These are phyloP conservation scores for Annulohypoxylon nitens DNA, from an alignment of 495 filamentous ascomycete genomes.

Conservation along the genomic window DNA sequence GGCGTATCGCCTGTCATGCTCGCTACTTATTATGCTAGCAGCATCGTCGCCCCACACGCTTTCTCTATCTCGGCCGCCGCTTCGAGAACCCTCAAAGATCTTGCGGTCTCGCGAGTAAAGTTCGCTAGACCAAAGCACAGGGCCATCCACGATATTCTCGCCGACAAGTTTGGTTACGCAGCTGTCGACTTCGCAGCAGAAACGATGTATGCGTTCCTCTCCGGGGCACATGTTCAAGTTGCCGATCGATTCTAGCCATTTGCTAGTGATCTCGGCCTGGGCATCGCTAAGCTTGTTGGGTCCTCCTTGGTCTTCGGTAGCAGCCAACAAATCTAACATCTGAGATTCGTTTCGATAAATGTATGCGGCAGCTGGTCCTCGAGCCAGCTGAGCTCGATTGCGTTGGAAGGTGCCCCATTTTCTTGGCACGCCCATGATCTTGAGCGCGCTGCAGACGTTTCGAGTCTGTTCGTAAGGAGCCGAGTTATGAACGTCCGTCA, in stretches of 20 bases:
- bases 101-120: conserved; percentile 84
- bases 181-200: conserved; percentile 89
- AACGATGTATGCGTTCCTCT: conserved; percentile 94
- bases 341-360: conserved; percentile 88
- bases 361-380: conserved; percentile 73
- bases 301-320: conserved; percentile 84
- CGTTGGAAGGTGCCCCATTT: conserved; percentile 66
- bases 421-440: conserved; percentile 84
- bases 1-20: conserved; percentile 57
- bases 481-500: conserved; percentile 94
- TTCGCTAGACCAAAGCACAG: conserved; percentile 93
- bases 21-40: conserved; percentile 69
- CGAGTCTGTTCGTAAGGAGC: conserved; percentile 89
- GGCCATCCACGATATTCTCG: conserved; percentile 85
- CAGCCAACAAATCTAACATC: conserved; percentile 87
- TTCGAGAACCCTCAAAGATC: conserved; percentile 75
- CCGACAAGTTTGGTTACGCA: conserved; percentile 90
- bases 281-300: conserved; percentile 97
- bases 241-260: conserved; percentile 83
- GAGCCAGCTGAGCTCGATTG: conserved; percentile 66
- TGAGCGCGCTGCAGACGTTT: conserved; percentile 86
- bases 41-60: conserved; percentile 65
- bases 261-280: conserved; percentile 85
- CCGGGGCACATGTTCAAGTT: conserved; percentile 96
- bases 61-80: conserved; percentile 53